Base-by-base conservation (phyloP, 345 rosid species). In the Citrus cavaleriei region DNA sequence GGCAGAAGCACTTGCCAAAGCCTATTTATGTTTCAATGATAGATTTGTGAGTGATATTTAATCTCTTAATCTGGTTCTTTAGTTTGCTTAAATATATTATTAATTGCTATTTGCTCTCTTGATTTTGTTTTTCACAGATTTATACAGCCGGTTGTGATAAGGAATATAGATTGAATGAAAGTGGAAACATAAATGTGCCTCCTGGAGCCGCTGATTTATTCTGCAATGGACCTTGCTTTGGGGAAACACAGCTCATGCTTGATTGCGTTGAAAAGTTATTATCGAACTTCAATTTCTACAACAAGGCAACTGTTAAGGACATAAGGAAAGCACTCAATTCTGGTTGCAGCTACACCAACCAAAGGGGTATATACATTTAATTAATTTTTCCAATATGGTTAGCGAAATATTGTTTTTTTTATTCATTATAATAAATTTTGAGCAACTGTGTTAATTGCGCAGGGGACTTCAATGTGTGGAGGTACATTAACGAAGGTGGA, bases 171-270 rank as follows among this genome's bases (percentile, higher is more conserved):
- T 72, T 90, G 80, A 83, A 84, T 10, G 82, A 69, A 73, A 73
- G 86, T 82, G 92, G 93, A 51, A 81, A 88, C 72, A 67, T 89
- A 54, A 85, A 85, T 25, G 86, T 89, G 19, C 92, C 89, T 58
- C 82, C 46, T 8, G 87, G 82, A 57, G 89, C 88, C 9, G 88
- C 87, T 27, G 85, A 88, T 2, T 37, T 59, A 10, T 89, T 88
- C 88, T 89, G 93, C 72, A 70, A 70, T 0, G 90, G 90, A 63
- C 91, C 93, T 76, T 92, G 93, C 73, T 25, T 84, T 1, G 80
- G 73, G 0, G 92, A 92, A 85, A 90, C 92, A 28, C 85, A 83
- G 8, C 69, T 72, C 34, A 87, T 89, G 54, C 91, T 89, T 10
- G 68, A 70, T 49, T 92, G 96, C 27, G 79, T 92, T 7, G 83